These are phyloP conservation scores for Clitopilus passeckerianus DNA, from an alignment of 768 basidiomycete genomes.

Conservation along the genomic window DNA sequence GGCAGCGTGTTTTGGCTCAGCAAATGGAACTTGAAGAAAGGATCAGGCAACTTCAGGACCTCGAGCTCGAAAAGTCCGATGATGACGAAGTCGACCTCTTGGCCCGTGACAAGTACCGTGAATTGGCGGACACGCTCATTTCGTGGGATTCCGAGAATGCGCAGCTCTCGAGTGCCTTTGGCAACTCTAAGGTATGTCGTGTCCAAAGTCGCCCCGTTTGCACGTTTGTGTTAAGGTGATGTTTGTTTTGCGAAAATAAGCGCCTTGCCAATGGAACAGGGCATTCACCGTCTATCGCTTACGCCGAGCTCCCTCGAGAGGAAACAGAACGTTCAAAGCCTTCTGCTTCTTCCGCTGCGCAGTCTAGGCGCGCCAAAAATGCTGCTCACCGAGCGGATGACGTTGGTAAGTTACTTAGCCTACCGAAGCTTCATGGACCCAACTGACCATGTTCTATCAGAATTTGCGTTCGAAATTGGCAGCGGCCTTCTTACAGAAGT, in stretches of 20 bases:
- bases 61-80: constrained; percentile 58
- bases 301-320: constrained; percentile 52
- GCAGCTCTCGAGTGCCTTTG: constrained; percentile 67
- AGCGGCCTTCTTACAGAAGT: constrained; percentile 90
- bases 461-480: constrained; percentile 98
- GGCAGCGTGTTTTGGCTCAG: constrained; percentile 90
- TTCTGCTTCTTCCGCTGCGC: constrained; percentile 69
- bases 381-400: constrained; percentile 88
- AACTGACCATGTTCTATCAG: constrained; percentile 34
- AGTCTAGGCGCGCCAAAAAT: constrained; percentile 86
- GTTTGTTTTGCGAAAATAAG: constrained; percentile 18
- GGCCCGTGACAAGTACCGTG: constrained; percentile 68
- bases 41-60: constrained; percentile 75
- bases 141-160: constrained; percentile 80
- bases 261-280: constrained; percentile 37
- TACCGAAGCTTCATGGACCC: constrained; percentile 11
- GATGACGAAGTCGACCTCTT: constrained; percentile 62
- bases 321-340: constrained; percentile 59
- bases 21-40: constrained; percentile 90
- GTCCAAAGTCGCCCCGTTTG: constrained; percentile 4
- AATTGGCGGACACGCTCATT: constrained; percentile 70
- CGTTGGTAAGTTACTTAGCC: constrained; percentile 49
- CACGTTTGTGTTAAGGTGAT: constrained; percentile 6
- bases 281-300: constrained; percentile 38
- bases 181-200: constrained; percentile 49